Evolutionary conservation across 176 grass and related monocot genomes (phyloP).

Genomic region (Thinopyrum elongatum): DNA sequence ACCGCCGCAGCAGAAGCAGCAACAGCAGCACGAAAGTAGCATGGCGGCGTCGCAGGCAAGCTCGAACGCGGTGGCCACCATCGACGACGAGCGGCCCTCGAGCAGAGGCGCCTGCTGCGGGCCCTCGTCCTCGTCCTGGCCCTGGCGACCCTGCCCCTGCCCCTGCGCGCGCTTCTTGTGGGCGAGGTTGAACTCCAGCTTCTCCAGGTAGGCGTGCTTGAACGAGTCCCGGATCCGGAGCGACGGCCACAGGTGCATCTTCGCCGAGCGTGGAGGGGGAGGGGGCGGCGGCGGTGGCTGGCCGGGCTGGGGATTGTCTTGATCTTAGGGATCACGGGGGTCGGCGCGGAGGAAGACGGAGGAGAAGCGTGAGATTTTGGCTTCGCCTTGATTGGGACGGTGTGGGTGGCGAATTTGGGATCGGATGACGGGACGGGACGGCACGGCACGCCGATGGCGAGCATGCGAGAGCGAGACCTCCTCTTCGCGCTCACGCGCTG

Average conservation of each 20-base stretch:
- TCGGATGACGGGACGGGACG: not conserved
- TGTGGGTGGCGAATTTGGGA: not conserved
- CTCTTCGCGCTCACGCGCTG: too few relatives aligned
- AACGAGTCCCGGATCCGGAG: constrained; percentile 81
- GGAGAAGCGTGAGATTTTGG: constrained; percentile 6
- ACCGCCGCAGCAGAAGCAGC: constrained; percentile 91
- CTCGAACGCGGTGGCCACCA: constrained; percentile 26
- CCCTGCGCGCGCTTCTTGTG: constrained; percentile 48
- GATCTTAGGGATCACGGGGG: not conserved
- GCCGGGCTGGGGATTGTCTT: not conserved
- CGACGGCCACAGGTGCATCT: constrained; percentile 97
- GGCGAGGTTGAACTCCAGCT: constrained; percentile 78
- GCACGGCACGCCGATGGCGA: not conserved
- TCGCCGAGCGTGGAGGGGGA: not conserved
- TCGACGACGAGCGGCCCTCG: constrained; percentile 14
- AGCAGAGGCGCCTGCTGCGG: constrained; percentile 52
- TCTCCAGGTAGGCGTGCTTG: constrained; percentile 69
- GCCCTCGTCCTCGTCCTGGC: not conserved
- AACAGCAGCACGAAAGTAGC: constrained; percentile 74
- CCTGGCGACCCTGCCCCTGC: constrained; percentile 5
- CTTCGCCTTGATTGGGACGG: not conserved
- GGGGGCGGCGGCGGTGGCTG: too few relatives aligned
- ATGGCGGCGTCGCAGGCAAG: constrained; percentile 52
- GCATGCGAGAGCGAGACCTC: not conserved
- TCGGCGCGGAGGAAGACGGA: not conserved